A percentile compares a stretch with the other conserved stretches of the same genome.
phyloP scores from a whole-genome alignment of 108 stramenopile species.

The Skeletonema grethae region DNA sequence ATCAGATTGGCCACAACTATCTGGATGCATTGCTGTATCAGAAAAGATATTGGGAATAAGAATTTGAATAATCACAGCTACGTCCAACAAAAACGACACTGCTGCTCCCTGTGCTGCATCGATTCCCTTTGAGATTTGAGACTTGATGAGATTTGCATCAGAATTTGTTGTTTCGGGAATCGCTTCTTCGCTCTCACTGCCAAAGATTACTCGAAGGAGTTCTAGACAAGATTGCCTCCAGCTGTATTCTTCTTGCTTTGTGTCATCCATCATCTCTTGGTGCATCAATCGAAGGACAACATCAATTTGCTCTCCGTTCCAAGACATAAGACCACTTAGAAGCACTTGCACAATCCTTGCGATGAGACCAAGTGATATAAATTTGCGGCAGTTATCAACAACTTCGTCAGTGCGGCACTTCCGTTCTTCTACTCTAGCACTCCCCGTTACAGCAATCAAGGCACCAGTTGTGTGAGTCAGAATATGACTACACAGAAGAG shows the following conservation, averaged over 20 bases:
- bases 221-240: conserved; percentile 34
- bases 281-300: conserved; percentile 11
- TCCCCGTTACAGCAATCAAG: conserved; percentile 75
- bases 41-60: conserved; percentile 51
- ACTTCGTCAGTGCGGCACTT: conserved; percentile 55
- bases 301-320: conserved; percentile 15
- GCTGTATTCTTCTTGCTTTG: conserved; percentile 16
- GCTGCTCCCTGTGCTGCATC: conserved; percentile 63
- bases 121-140: conserved; percentile 18
- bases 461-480: conserved; percentile 82
- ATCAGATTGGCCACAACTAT: conserved; percentile 4
- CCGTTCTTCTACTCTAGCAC: conserved; percentile 63
- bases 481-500: conserved; percentile 73
- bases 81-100: conserved; percentile 61
- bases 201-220: conserved; percentile 18
- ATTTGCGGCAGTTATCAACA: conserved; percentile 66
- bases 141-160: conserved; percentile 2
- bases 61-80: conserved; percentile 64
- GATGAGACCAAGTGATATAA: conserved; percentile 73
- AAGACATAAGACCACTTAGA: conserved; percentile 49
- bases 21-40: neutral
- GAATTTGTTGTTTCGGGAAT: neutral
- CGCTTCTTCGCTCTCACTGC: conserved; percentile 7
- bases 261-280: conserved; percentile 9
- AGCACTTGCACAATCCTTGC: conserved; percentile 76